phyloP scores from a whole-genome alignment of 768 basidiomycete genomes.

The Favolaschia claudopus region DNA sequence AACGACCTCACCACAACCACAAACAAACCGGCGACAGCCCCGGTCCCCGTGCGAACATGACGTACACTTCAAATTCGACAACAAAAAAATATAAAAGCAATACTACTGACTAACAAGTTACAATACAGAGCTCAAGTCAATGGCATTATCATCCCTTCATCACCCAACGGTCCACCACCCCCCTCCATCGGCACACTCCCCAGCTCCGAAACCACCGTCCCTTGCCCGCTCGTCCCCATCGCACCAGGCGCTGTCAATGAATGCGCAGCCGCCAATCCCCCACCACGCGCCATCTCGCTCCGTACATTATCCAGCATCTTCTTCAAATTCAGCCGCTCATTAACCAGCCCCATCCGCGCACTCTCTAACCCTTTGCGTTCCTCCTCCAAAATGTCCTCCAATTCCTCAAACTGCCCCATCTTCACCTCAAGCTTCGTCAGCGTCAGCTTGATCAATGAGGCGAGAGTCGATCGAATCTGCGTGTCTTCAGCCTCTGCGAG shows the following conservation, averaged over 20 bases:
- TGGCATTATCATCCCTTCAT: constrained; percentile 63
- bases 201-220: constrained; percentile 63
- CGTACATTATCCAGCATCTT: constrained; percentile 75
- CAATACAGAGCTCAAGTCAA: constrained; percentile 42
- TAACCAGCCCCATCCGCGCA: constrained; percentile 78
- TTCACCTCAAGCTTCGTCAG: constrained; percentile 93
- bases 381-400: constrained; percentile 91
- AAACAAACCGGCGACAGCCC: no score
- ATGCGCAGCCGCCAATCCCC: constrained; percentile 39
- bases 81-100: no score
- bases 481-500: constrained; percentile 86
- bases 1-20: no score
- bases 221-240: constrained; percentile 68
- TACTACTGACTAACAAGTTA: no score
- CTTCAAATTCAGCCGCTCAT: constrained; percentile 77
- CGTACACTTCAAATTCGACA: no score
- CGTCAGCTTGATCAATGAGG: constrained; percentile 84
- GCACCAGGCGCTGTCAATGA: constrained; percentile 43
- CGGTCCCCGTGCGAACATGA: no score
- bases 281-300: constrained; percentile 68
- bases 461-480: constrained; percentile 80
- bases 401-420: constrained; percentile 92
- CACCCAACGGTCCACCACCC: constrained; percentile 60
- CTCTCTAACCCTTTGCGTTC: constrained; percentile 88
- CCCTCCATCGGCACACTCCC: constrained; percentile 53